Percentiles rank a stretch among this genome's conserved stretches.
These are phyloP conservation scores for Alnus glutinosa DNA, from an alignment of 306 rosid genomes.

Conservation along the genomic window DNA sequence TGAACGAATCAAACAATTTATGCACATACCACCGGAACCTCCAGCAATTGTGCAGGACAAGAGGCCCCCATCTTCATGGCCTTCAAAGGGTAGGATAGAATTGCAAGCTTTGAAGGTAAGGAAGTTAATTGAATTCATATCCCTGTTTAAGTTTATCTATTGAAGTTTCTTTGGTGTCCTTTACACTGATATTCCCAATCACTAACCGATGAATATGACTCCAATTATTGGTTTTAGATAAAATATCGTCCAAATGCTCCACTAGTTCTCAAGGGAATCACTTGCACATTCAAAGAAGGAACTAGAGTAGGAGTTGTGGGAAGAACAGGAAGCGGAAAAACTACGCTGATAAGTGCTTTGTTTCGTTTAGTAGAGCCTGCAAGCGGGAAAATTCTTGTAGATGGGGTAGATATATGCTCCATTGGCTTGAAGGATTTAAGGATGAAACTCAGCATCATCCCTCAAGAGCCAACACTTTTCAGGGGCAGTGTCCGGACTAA, in stretches of 20 bases:
- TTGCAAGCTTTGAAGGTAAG: conserved; percentile 56
- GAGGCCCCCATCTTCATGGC: conserved; percentile 75
- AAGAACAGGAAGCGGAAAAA: conserved; percentile 87
- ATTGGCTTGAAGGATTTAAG: conserved; percentile 78
- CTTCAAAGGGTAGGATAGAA: conserved; percentile 69
- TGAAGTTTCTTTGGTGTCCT: background rate
- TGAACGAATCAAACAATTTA: conserved; percentile 83
- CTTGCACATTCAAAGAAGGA: conserved; percentile 68
- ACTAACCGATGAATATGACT: background rate
- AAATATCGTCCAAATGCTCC: conserved; percentile 67
- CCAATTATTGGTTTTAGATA: conserved; percentile 38
- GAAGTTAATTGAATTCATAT: background rate
- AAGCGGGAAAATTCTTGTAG: conserved; percentile 54
- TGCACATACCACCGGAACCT: conserved; percentile 66
- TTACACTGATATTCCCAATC: background rate
- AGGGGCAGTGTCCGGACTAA: conserved; percentile 70
- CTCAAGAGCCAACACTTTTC: conserved; percentile 90
- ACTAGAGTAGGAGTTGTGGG: conserved; percentile 80
- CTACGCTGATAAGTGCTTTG: conserved; percentile 76
- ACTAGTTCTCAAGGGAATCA: conserved; percentile 64
- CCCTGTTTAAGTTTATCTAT: background rate
- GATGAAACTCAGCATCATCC: conserved; percentile 71
- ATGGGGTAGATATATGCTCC: conserved; percentile 63
- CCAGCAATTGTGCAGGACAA: conserved; percentile 53
- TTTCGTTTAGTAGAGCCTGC: conserved; percentile 80